A percentile compares a stretch with the other conserved stretches of the same genome.
phyloP scores from a whole-genome alignment of 306 rosid species.

The Medicago ruthenica region DNA sequence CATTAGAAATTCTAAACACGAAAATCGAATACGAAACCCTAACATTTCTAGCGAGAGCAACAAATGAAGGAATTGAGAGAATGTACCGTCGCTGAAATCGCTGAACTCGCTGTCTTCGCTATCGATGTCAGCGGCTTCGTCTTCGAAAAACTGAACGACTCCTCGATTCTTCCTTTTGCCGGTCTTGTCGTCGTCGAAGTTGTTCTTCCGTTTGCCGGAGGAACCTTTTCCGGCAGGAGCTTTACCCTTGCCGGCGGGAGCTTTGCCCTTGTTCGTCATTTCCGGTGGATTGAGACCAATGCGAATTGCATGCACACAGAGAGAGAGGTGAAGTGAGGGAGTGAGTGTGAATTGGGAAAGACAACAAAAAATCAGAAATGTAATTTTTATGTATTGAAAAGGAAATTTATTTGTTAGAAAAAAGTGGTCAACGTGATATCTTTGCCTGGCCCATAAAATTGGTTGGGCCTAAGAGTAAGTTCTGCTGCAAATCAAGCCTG shows the following conservation, averaged over 20 bases:
- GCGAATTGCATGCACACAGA: slow-evolving; percentile 40
- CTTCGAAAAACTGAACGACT: slow-evolving; percentile 77
- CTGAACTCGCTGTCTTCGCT: slow-evolving; percentile 52
- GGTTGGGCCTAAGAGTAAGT: not conserved
- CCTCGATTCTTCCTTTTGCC: slow-evolving; percentile 61
- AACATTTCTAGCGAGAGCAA: not conserved
- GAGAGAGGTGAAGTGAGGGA: slow-evolving; percentile 16
- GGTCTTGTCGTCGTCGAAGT: slow-evolving; percentile 49
- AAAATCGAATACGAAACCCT: slow-evolving; percentile 41
- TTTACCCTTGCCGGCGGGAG: slow-evolving; percentile 61
- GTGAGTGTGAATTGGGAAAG: not conserved
- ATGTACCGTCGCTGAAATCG: slow-evolving; percentile 59
- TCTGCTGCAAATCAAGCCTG: no score
- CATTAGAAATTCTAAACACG: not conserved
- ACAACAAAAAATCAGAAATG: not conserved
- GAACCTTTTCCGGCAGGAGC: slow-evolving; percentile 58
- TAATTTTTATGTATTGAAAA: not conserved
- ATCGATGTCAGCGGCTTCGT: slow-evolving; percentile 52
- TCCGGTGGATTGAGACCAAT: slow-evolving; percentile 24
- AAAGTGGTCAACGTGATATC: slow-evolving; percentile 5
- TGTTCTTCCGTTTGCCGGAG: slow-evolving; percentile 56
- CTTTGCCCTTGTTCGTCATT: slow-evolving; percentile 70
- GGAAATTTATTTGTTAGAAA: not conserved
- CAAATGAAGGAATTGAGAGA: not conserved
- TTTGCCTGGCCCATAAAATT: not conserved